Percentiles rank a stretch among this genome's conserved stretches.
Conservation (phyloP, 2,329 filamentous ascomycete species). For the Exserohilum rostratum region DNA sequence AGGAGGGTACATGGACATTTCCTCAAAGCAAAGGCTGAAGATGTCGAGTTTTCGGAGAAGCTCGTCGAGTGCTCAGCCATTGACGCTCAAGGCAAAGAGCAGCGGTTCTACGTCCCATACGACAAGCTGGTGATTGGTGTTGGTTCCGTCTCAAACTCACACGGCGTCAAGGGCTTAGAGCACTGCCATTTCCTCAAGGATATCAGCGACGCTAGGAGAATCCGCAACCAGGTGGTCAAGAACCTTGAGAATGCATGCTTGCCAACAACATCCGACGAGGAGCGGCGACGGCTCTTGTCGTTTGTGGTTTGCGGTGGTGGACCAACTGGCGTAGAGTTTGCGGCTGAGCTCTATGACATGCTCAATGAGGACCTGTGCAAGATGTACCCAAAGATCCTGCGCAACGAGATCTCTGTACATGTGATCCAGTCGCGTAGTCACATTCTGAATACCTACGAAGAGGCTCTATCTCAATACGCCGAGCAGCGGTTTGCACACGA, state of each 20-base stretch:
- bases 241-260: constrained; percentile 91
- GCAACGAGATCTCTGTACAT: constrained; percentile 97
- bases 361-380: constrained; percentile 87
- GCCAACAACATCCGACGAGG: constrained; percentile 88
- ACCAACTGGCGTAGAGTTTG: constrained; percentile 96
- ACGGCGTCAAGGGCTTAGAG: constrained; percentile 93
- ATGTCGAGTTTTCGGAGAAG: constrained; percentile 90
- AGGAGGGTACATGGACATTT: constrained; percentile 83
- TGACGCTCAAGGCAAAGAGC: constrained; percentile 72
- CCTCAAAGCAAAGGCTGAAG: constrained; percentile 81
- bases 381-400: constrained; percentile 81
- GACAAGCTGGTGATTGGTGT: constrained; percentile 95
- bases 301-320: constrained; percentile 97
- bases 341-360: constrained; percentile 93
- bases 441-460: constrained; percentile 98
- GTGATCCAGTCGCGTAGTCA: constrained; percentile 93
- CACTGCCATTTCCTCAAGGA: constrained; percentile 95
- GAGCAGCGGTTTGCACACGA: constrained; percentile 91
- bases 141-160: constrained; percentile 89
- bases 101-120: constrained; percentile 91
- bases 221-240: constrained; percentile 84
- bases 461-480: constrained; percentile 88
- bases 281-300: constrained; percentile 83
- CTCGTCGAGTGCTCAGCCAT: constrained; percentile 83
- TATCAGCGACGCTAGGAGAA: constrained; percentile 86